phyloP scores from a whole-genome alignment of 805 yeast species.

The Starmerella bombicola region DNA sequence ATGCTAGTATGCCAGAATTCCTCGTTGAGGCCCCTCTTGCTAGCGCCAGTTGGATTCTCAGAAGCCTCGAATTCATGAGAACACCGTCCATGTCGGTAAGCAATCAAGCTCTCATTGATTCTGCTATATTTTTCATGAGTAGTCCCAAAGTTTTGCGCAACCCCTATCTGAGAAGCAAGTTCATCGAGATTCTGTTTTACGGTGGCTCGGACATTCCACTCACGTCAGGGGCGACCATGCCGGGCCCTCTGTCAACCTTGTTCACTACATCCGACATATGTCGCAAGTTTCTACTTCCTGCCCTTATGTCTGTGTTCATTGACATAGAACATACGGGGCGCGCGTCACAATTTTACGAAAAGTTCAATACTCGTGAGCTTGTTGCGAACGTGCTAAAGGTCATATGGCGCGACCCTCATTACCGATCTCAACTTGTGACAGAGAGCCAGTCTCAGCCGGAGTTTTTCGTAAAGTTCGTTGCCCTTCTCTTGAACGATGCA shows the following conservation, averaged over 20 bases:
- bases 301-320: conserved; percentile 80
- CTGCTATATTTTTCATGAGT: conserved; percentile 63
- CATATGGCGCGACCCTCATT: conserved; percentile 63
- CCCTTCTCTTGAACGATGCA: conserved; percentile 80
- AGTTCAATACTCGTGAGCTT: conserved; percentile 80
- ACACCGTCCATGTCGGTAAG: conserved; percentile 8
- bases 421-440: conserved; percentile 52
- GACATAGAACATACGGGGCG: conserved; percentile 95
- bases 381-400: conserved; percentile 72
- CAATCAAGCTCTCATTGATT: conserved; percentile 43
- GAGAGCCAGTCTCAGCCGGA: conserved; percentile 61
- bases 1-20: conserved; percentile 77
- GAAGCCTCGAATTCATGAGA: conserved; percentile 9
- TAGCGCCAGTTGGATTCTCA: conserved; percentile 46
- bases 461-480: conserved; percentile 83
- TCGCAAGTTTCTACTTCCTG: conserved; percentile 55
- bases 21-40: conserved; percentile 69
- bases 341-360: conserved; percentile 88
- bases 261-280: conserved; percentile 55
- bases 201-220: conserved; percentile 50
- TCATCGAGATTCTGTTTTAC: conserved; percentile 65
- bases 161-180: conserved; percentile 80
- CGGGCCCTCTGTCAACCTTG: conserved; percentile 58
- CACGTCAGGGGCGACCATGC: conserved; percentile 19
- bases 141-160: conserved; percentile 58